Percentiles rank a stretch among this genome's conserved stretches.
Evolutionary conservation across 176 grass and related monocot genomes (phyloP).

Genomic region (Tillandsia fasciculata): DNA sequence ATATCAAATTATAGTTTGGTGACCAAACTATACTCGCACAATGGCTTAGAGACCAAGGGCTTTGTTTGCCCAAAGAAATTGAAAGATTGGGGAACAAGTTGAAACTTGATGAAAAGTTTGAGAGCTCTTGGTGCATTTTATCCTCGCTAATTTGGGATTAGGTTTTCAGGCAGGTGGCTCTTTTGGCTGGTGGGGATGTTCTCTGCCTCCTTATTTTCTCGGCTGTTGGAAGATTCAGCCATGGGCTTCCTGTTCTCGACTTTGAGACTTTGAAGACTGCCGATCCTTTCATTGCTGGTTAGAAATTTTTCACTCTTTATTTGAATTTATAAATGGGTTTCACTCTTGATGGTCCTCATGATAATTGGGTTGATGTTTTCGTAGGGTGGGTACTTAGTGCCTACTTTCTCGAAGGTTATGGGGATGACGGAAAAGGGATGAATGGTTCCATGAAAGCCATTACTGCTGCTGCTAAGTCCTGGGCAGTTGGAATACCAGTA

Average conservation of each 20-base stretch:
- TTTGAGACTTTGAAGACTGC: slow-evolving; percentile 66
- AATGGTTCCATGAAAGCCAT: slow-evolving; percentile 55
- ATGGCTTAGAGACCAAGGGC: no score
- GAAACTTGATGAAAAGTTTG: no score
- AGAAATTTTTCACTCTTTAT: slow-evolving; percentile 2
- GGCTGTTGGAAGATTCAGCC: slow-evolving; percentile 78
- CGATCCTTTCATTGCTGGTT: slow-evolving; percentile 85
- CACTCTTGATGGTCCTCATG: not conserved
- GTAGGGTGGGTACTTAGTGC: slow-evolving; percentile 79
- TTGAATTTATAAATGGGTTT: slow-evolving; percentile 5
- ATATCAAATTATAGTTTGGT: no score
- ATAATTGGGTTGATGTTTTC: slow-evolving; percentile 8
- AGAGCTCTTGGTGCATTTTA: not conserved
- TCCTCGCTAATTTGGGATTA: not conserved
- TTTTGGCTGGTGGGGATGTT: slow-evolving; percentile 64
- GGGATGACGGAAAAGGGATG: slow-evolving; percentile 73
- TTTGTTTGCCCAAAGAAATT: no score
- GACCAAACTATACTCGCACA: no score
- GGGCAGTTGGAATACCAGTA: slow-evolving; percentile 82
- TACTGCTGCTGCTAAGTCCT: slow-evolving; percentile 50
- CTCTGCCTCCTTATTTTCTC: slow-evolving; percentile 82
- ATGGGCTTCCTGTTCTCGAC: slow-evolving; percentile 61
- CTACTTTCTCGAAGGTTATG: slow-evolving; percentile 76
- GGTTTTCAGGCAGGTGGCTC: slow-evolving; percentile 52
- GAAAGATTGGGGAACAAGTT: no score